Base-by-base conservation (phyloP, 345 rosid genomes). In the Ricinus communis region DNA sequence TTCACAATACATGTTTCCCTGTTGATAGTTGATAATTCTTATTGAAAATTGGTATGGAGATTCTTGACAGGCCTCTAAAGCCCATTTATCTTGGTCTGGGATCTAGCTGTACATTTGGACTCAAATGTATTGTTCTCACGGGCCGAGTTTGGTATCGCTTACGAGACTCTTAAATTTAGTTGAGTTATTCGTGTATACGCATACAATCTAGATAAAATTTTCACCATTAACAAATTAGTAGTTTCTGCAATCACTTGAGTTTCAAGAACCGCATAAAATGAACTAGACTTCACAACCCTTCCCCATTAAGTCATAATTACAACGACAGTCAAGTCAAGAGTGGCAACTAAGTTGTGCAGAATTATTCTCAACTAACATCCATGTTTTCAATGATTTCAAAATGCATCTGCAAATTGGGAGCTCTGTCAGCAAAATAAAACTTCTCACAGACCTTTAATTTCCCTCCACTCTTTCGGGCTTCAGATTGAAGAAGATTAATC, bases 361-460 rank as follows among this genome's bases (percentile, higher is more conserved):
- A 12, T 4, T 9, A 11, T 18, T 33, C 31, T 76, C 77, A 85
- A 57, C 79, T 78, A n/a, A 90, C 83, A 77, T 93, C 86, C 85
- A 91, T 79, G 49, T 54, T 73, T 66, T 91, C 94, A 66, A 93
- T 85, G 1, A 90, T 79, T 71, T 90, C 91, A 71, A 91, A 93
- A 78, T 93, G 98, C 97, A 93, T 91, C 66, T 87, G 89, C 67
- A 93, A 45, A 76, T 84, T 79, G 62, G 93, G 82, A 77, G 76
- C 71, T 33, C 81, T 85, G 58, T 83, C 88, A 45, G 83, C 79
- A 72, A 90, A 88, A 76, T 91, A 93, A 27, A 90, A 79, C 52
- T 82, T 84, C 74, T 93, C 90, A 52, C 62, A 45, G 56, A 86
- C 94, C 77, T 74, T 70, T 7, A 91, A 71, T 70, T 73, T 87